Evolutionary conservation across 1,284 basidiomycete genomes (phyloP), one percentile per base, ranked within the genome.

Genomic region (Coniferiporia weirii): DNA sequence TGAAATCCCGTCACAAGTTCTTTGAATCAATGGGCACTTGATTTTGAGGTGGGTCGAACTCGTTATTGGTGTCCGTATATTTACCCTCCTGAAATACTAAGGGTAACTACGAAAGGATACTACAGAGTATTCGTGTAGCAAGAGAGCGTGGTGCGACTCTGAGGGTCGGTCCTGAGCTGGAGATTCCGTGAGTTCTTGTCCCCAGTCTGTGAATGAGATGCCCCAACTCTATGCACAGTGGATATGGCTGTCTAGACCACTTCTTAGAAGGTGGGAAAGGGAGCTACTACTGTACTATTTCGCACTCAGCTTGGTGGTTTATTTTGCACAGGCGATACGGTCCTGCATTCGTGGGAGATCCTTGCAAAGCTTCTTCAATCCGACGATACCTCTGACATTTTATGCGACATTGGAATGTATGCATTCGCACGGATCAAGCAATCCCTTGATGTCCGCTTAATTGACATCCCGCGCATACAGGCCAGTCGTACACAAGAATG

Each of bases 81-180:
- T 44, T 17, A 51, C 48, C 20, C 9, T n/a, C 15, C 22, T 38
- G n/a, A 9, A 5, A 10, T 40, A 17, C n/a, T 44, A 52, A 94
- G 91, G 95, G 95, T 46, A 97, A 97, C 70, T 82, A 89, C 66
- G 89, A 95, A 63, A 85, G 97, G 19, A 99, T 99, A 63, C 73
- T 98, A 46, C 78, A 83, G 55, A 98, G 95, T 63, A 98, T 99
- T 64, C 76, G 76, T 5, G 83, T 94, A 51, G 94, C 97, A 4
- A 98, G 96, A 72, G 79, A 83, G 52, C 79, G 85, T 54, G 94
- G 95, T n/a, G 95, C 95, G 6, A 91, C 87, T 2, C 75, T 99
- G 34, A 81, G 97, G 67, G 95, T 99, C n/a, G 97, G 97, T 1
- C 97, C 97, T 17, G 96, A 98, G 72, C 80, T 99, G n/a, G 97